phyloP scores from a whole-genome alignment of 1,284 basidiomycete genomes.

The Malassezia restricta region DNA sequence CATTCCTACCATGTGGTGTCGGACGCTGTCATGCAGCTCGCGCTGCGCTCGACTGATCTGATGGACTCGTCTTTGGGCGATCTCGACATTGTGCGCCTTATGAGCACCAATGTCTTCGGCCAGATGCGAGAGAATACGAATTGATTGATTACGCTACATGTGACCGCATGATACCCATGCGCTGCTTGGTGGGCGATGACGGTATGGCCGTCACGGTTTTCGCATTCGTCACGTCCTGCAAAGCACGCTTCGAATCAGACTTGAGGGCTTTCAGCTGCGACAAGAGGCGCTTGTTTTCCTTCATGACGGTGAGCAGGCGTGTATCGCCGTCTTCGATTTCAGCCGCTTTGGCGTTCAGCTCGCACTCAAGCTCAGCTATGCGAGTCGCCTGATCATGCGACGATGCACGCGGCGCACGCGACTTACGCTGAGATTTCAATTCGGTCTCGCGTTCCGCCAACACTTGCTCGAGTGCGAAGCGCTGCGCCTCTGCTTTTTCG shows the following conservation, averaged over 20 bases:
- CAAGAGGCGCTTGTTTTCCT: slow-evolving; percentile 23
- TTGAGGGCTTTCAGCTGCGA: slow-evolving; percentile 2
- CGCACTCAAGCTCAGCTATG: slow-evolving; percentile 24
- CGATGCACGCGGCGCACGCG: not conserved
- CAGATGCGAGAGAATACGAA: not conserved
- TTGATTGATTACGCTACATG: no score
- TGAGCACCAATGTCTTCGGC: slow-evolving; percentile 24
- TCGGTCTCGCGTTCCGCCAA: slow-evolving; percentile 1
- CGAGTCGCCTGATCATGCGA: not conserved
- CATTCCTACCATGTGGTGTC: slow-evolving; percentile 29
- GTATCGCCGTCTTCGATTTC: slow-evolving; percentile 35
- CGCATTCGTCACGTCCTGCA: slow-evolving; percentile 7
- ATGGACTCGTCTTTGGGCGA: slow-evolving; percentile 21
- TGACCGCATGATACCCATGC: no score
- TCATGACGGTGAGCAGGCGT: slow-evolving; percentile 28
- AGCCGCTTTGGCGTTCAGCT: slow-evolving; percentile 26
- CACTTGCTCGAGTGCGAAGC: slow-evolving; percentile 6
- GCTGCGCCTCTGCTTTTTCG: not conserved
- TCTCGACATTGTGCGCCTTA: slow-evolving; percentile 32
- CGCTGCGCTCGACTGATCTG: slow-evolving; percentile 16
- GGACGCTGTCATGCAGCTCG: slow-evolving; percentile 27
- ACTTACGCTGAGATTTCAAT: not conserved
- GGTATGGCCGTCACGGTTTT: not conserved
- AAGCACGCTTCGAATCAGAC: slow-evolving; percentile 1
- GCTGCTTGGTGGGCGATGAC: not conserved